Evolutionary conservation across 169 alveolate species (phyloP).

Genomic region (Fabrea salina): DNA sequence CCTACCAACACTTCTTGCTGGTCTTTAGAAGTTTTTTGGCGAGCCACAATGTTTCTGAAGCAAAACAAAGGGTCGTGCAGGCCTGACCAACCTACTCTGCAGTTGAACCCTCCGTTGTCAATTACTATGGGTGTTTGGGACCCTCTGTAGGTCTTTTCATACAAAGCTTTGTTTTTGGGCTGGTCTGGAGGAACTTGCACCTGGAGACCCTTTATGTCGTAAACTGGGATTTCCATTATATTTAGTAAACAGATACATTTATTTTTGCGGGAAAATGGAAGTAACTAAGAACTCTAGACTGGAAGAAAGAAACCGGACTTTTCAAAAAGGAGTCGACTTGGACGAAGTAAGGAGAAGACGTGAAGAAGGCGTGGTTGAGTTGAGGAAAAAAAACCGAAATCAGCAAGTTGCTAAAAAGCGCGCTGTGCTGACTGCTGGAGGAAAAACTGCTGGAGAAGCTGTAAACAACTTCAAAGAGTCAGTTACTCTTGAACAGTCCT

Average conservation of each 20-base stretch:
- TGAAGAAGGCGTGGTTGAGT: too few species aligned
- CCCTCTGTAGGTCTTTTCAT: background rate
- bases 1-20: conserved; percentile 59
- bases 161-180: background rate
- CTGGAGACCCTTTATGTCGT: conserved; percentile 5
- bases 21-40: conserved; percentile 55
- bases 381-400: conserved; percentile 7
- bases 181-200: conserved; percentile 9
- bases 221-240: conserved; percentile 32
- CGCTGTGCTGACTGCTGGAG: background rate
- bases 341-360: too few species aligned
- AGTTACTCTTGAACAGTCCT: background rate
- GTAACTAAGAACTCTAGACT: too few species aligned
- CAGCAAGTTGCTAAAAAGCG: background rate
- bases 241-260: background rate
- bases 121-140: conserved; percentile 39
- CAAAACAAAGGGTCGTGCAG: conserved; percentile 63
- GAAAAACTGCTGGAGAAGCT: background rate
- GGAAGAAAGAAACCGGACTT: too few species aligned
- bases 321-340: too few species aligned
- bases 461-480: background rate
- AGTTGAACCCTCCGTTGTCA: conserved; percentile 74
- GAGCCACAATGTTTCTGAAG: conserved; percentile 63
- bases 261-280: too few species aligned
- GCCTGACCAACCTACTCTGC: conserved; percentile 79